A percentile compares a stretch with the other conserved stretches of the same genome.
phyloP scores from a whole-genome alignment of 1,284 basidiomycete species.

The Sanghuangporus baumii region DNA sequence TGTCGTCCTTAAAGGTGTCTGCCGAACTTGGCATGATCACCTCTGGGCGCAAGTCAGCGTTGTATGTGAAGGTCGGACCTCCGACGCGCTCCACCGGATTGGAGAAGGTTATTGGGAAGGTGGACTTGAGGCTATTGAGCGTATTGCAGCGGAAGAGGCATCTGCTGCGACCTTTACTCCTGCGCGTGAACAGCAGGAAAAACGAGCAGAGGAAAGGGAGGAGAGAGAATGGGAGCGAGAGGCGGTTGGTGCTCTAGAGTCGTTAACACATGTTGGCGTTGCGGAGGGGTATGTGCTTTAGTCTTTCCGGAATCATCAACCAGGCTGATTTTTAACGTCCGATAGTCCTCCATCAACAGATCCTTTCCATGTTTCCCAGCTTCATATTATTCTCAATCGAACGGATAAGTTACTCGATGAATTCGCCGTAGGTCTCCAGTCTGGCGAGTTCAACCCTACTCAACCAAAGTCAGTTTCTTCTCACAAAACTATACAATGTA shows the following conservation, averaged over 20 bases:
- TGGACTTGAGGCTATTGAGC: constrained; percentile 7
- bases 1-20: constrained; percentile 70
- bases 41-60: constrained; percentile 90
- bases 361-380: constrained; percentile 83
- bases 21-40: constrained; percentile 90
- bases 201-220: constrained; percentile 38
- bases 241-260: constrained; percentile 46
- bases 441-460: constrained; percentile 41
- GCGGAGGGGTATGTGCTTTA: constrained; percentile 50
- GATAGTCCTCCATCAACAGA: constrained; percentile 63
- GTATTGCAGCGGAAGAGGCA: neutral
- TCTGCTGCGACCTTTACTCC: neutral
- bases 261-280: constrained; percentile 45
- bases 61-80: constrained; percentile 76
- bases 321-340: constrained; percentile 11
- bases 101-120: constrained; percentile 15
- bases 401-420: constrained; percentile 65
- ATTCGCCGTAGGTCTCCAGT: constrained; percentile 59
- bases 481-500: constrained; percentile 2
- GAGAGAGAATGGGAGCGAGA: constrained; percentile 62
- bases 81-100: neutral
- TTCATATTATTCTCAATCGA: constrained; percentile 78
- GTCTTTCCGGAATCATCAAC: neutral
- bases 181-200: constrained; percentile 16
- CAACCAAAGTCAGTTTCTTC: constrained; percentile 54